Percentiles rank a stretch among this genome's conserved stretches.
Evolutionary conservation across 2,329 filamentous ascomycete species (phyloP).

Genomic region (Clarireedia homoeocarpa): DNA sequence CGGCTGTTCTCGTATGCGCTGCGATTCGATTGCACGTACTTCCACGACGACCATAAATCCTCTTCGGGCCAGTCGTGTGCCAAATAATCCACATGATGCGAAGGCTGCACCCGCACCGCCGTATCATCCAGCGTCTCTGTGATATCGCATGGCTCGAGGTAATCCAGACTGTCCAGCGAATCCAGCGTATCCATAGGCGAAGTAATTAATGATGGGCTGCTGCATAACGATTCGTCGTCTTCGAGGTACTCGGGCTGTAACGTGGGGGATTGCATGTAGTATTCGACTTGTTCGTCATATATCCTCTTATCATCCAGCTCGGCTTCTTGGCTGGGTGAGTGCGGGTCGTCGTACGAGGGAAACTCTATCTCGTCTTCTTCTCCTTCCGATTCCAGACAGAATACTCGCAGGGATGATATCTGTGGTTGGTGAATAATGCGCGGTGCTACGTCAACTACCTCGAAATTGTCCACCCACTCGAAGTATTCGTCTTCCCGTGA

Average conservation of each 20-base stretch:
- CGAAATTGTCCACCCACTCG: constrained; percentile 2
- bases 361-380: constrained; percentile 55
- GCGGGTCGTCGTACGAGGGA: constrained; percentile 33
- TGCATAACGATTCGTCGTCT: constrained; percentile 44
- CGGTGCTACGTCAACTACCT: constrained; percentile 1
- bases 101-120: constrained; percentile 49
- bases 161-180: constrained; percentile 13
- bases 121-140: constrained; percentile 40
- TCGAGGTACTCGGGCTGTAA: constrained; percentile 38
- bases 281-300: constrained; percentile 32
- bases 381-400: constrained; percentile 63
- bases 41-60: constrained; percentile 97
- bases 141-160: not conserved
- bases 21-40: constrained; percentile 76
- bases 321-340: not conserved
- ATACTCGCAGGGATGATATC: not conserved
- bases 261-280: constrained; percentile 45
- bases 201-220: constrained; percentile 48
- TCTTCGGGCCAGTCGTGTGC: constrained; percentile 95
- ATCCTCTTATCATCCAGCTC: constrained; percentile 17
- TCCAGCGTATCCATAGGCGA: constrained; percentile 36
- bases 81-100: constrained; percentile 87
- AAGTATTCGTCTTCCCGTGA: constrained; percentile 7
- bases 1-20: constrained; percentile 73
- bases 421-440: constrained; percentile 7